These are phyloP conservation scores for Cyclotella sp. DNA, from an alignment of 108 stramenopile genomes.

Conservation along the genomic window DNA sequence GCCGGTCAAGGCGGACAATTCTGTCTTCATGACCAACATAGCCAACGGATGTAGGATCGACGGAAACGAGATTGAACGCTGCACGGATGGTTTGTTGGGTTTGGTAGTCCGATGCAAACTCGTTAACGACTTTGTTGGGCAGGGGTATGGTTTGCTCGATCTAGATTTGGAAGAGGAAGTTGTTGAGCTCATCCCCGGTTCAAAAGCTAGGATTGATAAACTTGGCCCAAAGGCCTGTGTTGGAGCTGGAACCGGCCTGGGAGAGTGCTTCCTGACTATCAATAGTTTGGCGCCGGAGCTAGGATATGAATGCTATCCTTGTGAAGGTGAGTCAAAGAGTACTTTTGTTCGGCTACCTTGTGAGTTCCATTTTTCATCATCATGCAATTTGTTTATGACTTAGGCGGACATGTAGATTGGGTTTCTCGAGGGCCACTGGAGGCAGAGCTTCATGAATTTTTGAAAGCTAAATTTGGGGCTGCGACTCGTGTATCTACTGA, in stretches of 20 bases:
- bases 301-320: conserved; percentile 91
- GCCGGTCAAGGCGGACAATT: conserved; percentile 83
- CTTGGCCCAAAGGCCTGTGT: conserved; percentile 91
- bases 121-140: conserved; percentile 97
- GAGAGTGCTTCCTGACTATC: conserved; percentile 91
- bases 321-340: conserved; percentile 61
- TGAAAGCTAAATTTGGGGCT: conserved; percentile 67
- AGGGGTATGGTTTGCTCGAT: conserved; percentile 95
- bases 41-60: conserved; percentile 62
- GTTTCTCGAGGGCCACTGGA: conserved; percentile 86
- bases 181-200: conserved; percentile 62
- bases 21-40: conserved; percentile 84
- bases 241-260: conserved; percentile 97
- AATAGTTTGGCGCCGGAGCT: conserved; percentile 43
- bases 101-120: conserved; percentile 71
- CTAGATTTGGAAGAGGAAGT: conserved; percentile 68
- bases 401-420: conserved; percentile 94
- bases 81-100: conserved; percentile 37
- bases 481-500: conserved; percentile 90
- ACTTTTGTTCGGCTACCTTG: background rate
- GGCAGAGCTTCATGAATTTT: conserved; percentile 71
- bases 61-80: conserved; percentile 69
- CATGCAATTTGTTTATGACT: background rate
- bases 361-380: background rate
- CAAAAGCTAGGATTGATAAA: conserved; percentile 55